Evolutionary conservation across 352 stramenopile species (phyloP), one percentile per base, ranked within the genome.

Genomic region (Globisporangium canariense): DNA sequence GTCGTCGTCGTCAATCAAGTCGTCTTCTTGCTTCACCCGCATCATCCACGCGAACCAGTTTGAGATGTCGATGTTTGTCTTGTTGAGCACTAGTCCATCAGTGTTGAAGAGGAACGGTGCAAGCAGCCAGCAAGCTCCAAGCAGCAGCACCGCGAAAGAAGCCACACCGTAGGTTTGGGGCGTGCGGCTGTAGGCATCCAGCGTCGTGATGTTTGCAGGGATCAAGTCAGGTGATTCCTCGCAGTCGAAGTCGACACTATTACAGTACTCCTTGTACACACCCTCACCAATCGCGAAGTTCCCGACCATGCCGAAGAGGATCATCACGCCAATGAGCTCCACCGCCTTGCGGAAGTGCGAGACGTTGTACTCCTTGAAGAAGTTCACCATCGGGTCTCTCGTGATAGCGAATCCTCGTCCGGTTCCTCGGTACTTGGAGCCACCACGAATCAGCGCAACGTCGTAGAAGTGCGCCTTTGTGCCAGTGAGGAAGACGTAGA

Each of bases 1-100:
- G 4, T 73, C 51, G n/a, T 75, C 63, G n/a, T 77, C 76, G 16
- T 71, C 64, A 30, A 65, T 74, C 38, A 78, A 58, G 30, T 83
- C 74, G 3, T 74, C 67, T 0, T 71, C 72, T 20, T 73, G 74
- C 46, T 85, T 78, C 30, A 86, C 77, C 58, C 76, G 71, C 80
- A 93, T 90, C 86, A 94, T 93, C 88, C 88, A 96, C 30, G 79
- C 72, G 34, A 90, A 90, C 88, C 88, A 96, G 51, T 94, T 84
- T 2, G 67, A 59, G 22, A 94, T 81, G 57, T 96, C 88, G 2
- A 94, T 71, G 56, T 86, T 91, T 11, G 86, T 89, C 64, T 94
- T 94, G 41, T 90, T 78, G 18, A 90, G 74, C 53, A 93, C 88
- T 10, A 96, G 62, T n/a, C 86, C 86, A 46, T 94, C 86, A n/a